Conservation (phyloP, 257 asterid genomes). For the Perilla frutescens region DNA sequence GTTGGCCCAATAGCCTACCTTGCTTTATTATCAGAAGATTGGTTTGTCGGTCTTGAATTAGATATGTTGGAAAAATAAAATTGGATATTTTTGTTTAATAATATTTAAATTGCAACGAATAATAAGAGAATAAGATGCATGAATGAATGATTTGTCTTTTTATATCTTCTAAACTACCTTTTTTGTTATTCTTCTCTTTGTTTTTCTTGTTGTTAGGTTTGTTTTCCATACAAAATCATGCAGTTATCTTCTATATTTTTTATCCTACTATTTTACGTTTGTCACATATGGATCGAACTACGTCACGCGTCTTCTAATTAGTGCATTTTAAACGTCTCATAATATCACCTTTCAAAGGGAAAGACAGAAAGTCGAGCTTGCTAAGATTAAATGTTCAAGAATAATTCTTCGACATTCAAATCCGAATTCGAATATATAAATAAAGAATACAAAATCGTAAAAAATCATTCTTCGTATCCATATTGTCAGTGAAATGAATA, state of each 20-base stretch:
- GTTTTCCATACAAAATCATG: neutral
- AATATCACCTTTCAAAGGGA: too few species aligned
- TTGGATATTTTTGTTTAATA: neutral
- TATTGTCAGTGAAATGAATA: too few species aligned
- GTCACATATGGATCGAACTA: too few species aligned
- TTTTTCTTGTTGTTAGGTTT: neutral
- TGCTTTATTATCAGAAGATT: neutral
- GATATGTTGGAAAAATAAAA: slow-evolving; percentile 1
- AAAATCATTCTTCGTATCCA: too few species aligned
- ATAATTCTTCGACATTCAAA: too few species aligned
- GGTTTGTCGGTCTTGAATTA: slow-evolving; percentile 9
- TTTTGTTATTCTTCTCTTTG: neutral
- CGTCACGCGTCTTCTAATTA: too few species aligned
- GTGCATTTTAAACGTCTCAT: too few species aligned
- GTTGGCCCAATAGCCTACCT: slow-evolving; percentile 23
- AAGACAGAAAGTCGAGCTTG: too few species aligned
- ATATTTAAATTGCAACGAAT: neutral
- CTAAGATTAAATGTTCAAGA: too few species aligned
- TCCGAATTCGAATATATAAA: too few species aligned
- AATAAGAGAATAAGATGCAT: neutral
- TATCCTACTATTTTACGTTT: neutral
- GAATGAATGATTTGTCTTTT: neutral
- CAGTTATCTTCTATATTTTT: neutral
- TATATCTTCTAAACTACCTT: neutral
- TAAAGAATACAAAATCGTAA: too few species aligned